Evolutionary conservation across 768 basidiomycete species (phyloP), one percentile per base, ranked within the genome.

Genomic region (Suillus placidus): DNA sequence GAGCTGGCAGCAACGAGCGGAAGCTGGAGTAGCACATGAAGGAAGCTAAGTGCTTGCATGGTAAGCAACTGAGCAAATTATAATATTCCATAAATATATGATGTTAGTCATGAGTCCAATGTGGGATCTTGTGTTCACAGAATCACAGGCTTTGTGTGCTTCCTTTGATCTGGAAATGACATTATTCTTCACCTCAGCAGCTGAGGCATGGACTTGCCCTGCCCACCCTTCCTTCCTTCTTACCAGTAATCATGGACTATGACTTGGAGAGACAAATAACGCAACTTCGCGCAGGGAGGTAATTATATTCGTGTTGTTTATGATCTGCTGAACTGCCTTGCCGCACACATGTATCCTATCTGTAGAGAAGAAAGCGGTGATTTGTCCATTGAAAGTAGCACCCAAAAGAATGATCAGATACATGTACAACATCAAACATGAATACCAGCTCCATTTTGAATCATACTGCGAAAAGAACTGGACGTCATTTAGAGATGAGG

Each of bases 241-340:
- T n/a, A 37, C 37, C 32, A 58, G 26, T 57, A 52, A 65, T 61
- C 23, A 78, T 81, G 79, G 67, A 71, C 63, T 70, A 70, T 34
- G 71, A 80, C 67, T 81, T 79, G 77, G 78, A 82, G 72, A 79
- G 73, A 26, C 26, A 26, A 26, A 26, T 26, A 26, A 26, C 26
- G 26, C 26, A 26, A 26, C 26, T 26, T 26, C 26, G 26, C 26
- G 26, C 26, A 26, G 26, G 26, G 26, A 26, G 26, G 26, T 26
- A 26, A 26, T 26, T 26, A 26, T 26, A 26, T 26, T 26, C 26
- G 26, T 26, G 2, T 26, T 2, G 26, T 26, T 26, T 26, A 26
- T 26, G 26, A 26, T 26, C 26, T 26, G 26, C 2, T 26, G 26
- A 2, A 26, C 26, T 26, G 26, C 2, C 26, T 26, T 26, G 26